A percentile compares a stretch with the other conserved stretches of the same genome.
These are phyloP conservation scores for Penicillium crystallinum DNA, from an alignment of 495 filamentous ascomycete genomes.

Conservation along the genomic window DNA sequence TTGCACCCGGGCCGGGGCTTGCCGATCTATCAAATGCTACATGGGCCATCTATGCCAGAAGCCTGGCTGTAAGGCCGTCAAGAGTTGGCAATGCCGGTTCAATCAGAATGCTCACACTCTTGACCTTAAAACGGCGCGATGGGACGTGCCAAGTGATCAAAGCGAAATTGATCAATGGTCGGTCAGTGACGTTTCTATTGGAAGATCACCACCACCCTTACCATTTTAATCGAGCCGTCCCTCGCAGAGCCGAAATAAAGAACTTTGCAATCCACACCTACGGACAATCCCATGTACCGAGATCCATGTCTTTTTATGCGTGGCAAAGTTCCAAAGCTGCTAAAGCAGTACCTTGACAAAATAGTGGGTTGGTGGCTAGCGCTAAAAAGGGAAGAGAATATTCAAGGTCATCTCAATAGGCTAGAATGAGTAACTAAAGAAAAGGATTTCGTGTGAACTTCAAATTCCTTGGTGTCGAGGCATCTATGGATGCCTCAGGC, in stretches of 20 bases:
- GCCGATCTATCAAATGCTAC: conserved; percentile 40
- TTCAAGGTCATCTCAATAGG: not conserved
- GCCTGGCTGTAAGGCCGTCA: conserved; percentile 31
- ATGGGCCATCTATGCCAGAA: conserved; percentile 45
- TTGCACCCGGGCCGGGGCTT: conserved; percentile 29
- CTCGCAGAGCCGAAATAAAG: not conserved
- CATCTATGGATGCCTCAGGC: too few species aligned
- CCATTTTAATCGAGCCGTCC: not conserved
- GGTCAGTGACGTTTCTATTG: conserved; percentile 19
- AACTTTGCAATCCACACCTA: conserved; percentile 1
- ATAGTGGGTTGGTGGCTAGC: not conserved
- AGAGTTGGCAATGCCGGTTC: conserved; percentile 35
- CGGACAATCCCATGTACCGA: not conserved
- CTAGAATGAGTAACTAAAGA: not conserved
- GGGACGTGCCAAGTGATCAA: conserved; percentile 25
- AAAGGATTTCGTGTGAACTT: not conserved
- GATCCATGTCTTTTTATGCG: conserved; percentile 10
- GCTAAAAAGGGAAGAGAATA: not conserved
- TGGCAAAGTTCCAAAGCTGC: not conserved
- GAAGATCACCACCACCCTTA: conserved; percentile 8
- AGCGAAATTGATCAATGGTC: conserved; percentile 15
- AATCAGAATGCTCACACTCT: conserved; percentile 27
- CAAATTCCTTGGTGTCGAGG: too few species aligned
- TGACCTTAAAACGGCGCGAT: conserved; percentile 25
- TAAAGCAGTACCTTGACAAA: not conserved